Conservation (phyloP, 176 grass and related monocot genomes). For the Sorghum bicolor region DNA sequence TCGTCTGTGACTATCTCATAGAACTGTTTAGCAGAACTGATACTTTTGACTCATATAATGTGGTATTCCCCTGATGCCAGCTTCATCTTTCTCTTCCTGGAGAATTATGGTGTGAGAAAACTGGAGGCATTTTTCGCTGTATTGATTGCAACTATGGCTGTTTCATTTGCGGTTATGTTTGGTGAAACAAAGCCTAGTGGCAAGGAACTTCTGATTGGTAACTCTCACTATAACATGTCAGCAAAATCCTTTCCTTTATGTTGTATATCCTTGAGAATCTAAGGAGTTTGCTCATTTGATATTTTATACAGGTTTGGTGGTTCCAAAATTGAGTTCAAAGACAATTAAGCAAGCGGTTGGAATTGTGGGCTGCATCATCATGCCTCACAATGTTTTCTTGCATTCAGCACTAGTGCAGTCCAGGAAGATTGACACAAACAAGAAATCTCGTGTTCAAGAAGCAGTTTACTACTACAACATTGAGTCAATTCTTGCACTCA, state of each 20-base stretch:
- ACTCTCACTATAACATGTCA: background rate
- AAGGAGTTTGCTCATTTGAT: slow-evolving; percentile 24
- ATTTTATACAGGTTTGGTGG: slow-evolving; percentile 58
- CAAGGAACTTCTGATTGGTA: slow-evolving; percentile 94
- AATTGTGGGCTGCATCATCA: slow-evolving; percentile 90
- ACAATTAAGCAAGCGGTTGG: slow-evolving; percentile 88
- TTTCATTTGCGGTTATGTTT: slow-evolving; percentile 93
- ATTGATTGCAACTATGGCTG: slow-evolving; percentile 73
- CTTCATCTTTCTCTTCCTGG: slow-evolving; percentile 94
- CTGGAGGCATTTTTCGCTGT: slow-evolving; percentile 92
- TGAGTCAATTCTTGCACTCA: slow-evolving; percentile 74
- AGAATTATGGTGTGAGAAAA: slow-evolving; percentile 97
- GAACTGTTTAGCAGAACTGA: background rate
- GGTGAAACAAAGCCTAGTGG: slow-evolving; percentile 83
- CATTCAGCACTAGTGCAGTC: slow-evolving; percentile 92
- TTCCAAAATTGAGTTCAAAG: slow-evolving; percentile 74
- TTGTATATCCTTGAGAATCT: slow-evolving; percentile 12
- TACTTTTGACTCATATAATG: slow-evolving; percentile 31
- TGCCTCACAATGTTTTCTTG: slow-evolving; percentile 91
- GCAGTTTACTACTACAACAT: slow-evolving; percentile 91
- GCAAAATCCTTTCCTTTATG: slow-evolving; percentile 3
- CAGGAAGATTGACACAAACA: slow-evolving; percentile 73
- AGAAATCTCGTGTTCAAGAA: slow-evolving; percentile 75
- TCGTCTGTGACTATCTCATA: background rate
- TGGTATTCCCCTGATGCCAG: slow-evolving; percentile 52